Conservation (phyloP, 352 stramenopile species). For the Hyaloperonospora brassicae region DNA sequence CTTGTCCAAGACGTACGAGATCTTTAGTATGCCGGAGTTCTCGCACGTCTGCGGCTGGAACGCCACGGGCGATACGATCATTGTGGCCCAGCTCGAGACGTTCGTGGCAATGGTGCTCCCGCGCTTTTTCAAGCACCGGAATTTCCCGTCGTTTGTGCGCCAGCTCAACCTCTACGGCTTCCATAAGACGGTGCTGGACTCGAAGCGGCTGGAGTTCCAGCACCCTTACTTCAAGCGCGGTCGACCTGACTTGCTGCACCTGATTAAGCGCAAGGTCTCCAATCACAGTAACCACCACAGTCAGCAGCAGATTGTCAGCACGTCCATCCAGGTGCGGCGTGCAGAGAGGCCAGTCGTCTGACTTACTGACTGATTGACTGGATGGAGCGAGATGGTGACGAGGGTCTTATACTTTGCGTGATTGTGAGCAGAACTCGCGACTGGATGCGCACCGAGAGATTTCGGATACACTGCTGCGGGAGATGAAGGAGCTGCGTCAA, state of each 20-base stretch:
- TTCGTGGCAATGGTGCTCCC: slow-evolving; percentile 82
- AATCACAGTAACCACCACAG: slow-evolving; percentile 39
- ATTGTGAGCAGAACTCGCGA: slow-evolving; percentile 40
- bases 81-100: slow-evolving; percentile 81
- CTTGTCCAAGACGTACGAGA: slow-evolving; percentile 91
- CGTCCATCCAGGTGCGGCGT: slow-evolving; percentile 40
- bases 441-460: slow-evolving; percentile 69
- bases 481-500: slow-evolving; percentile 80
- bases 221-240: slow-evolving; percentile 88
- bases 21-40: slow-evolving; percentile 86
- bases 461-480: slow-evolving; percentile 66
- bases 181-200: slow-evolving; percentile 89
- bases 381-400: background rate
- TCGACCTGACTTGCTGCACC: slow-evolving; percentile 72
- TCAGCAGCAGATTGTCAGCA: slow-evolving; percentile 43
- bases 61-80: slow-evolving; percentile 85
- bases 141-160: slow-evolving; percentile 91
- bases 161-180: slow-evolving; percentile 93
- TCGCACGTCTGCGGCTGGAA: slow-evolving; percentile 87
- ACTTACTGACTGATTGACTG: background rate
- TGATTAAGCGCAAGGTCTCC: slow-evolving; percentile 86
- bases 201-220: slow-evolving; percentile 89
- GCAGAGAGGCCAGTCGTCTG: background rate
- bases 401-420: slow-evolving; percentile 5
- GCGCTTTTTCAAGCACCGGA: slow-evolving; percentile 89